phyloP scores from a whole-genome alignment of 805 yeast species.

The Cyberlindnera japonica region DNA sequence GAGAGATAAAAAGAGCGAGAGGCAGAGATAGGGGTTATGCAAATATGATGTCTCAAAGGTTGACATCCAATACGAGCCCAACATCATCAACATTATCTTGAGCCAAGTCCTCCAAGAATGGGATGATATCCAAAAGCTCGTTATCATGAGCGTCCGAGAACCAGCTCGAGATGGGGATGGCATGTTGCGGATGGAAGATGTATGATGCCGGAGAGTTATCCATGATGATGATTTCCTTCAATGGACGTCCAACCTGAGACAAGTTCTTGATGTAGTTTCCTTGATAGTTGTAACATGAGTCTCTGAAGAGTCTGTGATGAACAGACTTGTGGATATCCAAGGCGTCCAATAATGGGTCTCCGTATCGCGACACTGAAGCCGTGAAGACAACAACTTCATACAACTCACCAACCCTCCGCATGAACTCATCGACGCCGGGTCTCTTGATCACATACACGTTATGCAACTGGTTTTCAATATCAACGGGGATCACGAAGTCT shows the following conservation, averaged over 20 bases:
- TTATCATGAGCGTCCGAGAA: conserved; percentile 97
- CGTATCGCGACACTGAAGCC: conserved; percentile 92
- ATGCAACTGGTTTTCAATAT: conserved; percentile 87
- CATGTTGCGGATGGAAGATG: conserved; percentile 95
- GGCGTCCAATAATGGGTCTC: conserved; percentile 90
- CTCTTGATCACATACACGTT: conserved; percentile 95
- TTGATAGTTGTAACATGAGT: conserved; percentile 88
- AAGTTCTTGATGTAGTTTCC: conserved; percentile 94
- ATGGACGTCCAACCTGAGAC: conserved; percentile 90
- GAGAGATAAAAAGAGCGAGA: no score
- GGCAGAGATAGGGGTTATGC: no score
- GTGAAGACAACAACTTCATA: conserved; percentile 97
- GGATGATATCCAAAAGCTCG: conserved; percentile 87
- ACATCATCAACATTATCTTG: conserved; percentile 75
- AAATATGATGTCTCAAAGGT: no score
- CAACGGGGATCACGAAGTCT: conserved; percentile 96
- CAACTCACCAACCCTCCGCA: conserved; percentile 75
- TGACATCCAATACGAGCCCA: conserved; percentile 77
- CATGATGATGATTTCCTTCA: conserved; percentile 78
- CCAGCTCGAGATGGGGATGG: conserved; percentile 97
- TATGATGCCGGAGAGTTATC: conserved; percentile 99
- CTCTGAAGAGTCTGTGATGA: conserved; percentile 92
- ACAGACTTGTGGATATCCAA: conserved; percentile 71
- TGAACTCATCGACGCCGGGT: conserved; percentile 96
- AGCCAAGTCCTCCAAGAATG: conserved; percentile 84